These are phyloP conservation scores for Berberis thunbergii DNA, from an alignment of 164 flowering plant genomes.

Conservation along the genomic window DNA sequence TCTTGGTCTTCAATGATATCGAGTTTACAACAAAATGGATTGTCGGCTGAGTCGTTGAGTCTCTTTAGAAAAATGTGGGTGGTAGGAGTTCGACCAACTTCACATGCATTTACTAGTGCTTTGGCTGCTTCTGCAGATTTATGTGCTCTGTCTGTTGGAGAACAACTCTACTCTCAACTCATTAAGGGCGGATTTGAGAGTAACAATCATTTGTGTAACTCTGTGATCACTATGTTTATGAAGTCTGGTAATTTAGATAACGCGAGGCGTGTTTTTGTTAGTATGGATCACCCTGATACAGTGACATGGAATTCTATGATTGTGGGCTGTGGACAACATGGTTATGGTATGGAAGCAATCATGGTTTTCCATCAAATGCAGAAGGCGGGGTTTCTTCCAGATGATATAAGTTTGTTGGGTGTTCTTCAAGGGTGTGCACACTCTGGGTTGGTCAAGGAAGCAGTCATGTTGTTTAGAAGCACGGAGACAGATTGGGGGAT, in stretches of 20 bases:
- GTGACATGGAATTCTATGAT: constrained; percentile 22
- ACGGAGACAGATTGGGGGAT: constrained; percentile 14
- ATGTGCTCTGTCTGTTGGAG: constrained; percentile 18
- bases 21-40: constrained; percentile 27
- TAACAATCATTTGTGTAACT: constrained; percentile 19
- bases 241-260: constrained; percentile 20
- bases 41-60: constrained; percentile 16
- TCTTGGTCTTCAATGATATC: constrained; percentile 33
- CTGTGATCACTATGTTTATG: constrained; percentile 24
- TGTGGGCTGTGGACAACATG: constrained; percentile 21
- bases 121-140: constrained; percentile 27
- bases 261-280: constrained; percentile 9
- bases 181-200: constrained; percentile 19
- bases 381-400: constrained; percentile 19
- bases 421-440: constrained; percentile 26
- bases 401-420: constrained; percentile 24
- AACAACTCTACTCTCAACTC: constrained; percentile 22
- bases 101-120: constrained; percentile 24
- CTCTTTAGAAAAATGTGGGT: constrained; percentile 23
- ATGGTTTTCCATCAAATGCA: constrained; percentile 21
- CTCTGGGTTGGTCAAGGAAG: constrained; percentile 20
- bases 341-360: constrained; percentile 13
- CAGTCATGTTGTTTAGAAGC: constrained; percentile 9
- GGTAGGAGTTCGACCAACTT: constrained; percentile 19
- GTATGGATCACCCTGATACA: constrained; percentile 8